Percentiles rank a stretch among this genome's conserved stretches.
Evolutionary conservation across 345 rosid genomes (phyloP).

Genomic region (Eucalyptus tenuipes): DNA sequence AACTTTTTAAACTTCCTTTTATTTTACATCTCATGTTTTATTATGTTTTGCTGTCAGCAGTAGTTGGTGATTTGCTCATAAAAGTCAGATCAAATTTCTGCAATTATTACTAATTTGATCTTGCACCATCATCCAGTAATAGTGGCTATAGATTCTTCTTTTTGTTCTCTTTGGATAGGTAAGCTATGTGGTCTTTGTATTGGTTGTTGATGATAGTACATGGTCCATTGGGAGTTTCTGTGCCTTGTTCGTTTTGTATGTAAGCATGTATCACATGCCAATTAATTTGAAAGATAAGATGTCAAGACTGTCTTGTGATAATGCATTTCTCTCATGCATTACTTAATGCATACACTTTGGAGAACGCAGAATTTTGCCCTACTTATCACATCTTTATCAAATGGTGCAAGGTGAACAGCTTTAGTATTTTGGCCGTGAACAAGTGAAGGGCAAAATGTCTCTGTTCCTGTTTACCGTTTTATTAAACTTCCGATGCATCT

Average conservation of each 20-base stretch:
- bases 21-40: neutral
- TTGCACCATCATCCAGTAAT: neutral
- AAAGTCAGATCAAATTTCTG: neutral
- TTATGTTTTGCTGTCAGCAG: neutral
- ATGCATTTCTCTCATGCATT: neutral
- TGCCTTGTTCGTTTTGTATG: neutral
- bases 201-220: neutral
- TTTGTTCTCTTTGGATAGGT: neutral
- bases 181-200: neutral
- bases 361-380: neutral
- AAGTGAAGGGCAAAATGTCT: neutral
- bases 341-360: neutral
- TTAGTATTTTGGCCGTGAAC: neutral
- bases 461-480: neutral
- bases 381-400: neutral
- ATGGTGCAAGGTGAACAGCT: neutral
- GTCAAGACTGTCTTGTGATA: neutral
- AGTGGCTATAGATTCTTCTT: neutral
- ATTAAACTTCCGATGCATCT: neutral
- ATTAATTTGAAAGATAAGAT: neutral
- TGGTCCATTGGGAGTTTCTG: neutral
- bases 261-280: neutral
- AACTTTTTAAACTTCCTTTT: neutral
- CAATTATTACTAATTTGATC: neutral
- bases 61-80: neutral